A percentile compares a stretch with the other conserved stretches of the same genome.
Evolutionary conservation across 2,329 filamentous ascomycete genomes (phyloP).

Genomic region (Parastagonospora avenae): DNA sequence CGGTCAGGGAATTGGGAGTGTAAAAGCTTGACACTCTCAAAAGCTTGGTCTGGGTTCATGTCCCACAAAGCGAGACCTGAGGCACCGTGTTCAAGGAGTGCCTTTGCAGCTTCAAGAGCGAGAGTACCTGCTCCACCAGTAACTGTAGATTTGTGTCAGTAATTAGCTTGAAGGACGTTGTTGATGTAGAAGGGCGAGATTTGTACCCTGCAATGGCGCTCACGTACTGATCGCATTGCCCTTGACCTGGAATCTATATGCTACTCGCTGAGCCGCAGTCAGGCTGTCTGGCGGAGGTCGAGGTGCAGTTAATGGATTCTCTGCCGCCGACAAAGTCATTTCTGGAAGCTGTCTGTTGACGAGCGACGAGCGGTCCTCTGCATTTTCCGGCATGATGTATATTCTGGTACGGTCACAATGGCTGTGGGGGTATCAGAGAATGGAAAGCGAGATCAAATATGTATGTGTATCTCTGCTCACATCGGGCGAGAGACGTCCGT

Average conservation of each 20-base stretch:
- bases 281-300: constrained; percentile 50
- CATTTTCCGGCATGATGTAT: constrained; percentile 40
- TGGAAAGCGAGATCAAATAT: too few species aligned
- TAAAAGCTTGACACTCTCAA: constrained; percentile 54
- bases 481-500: too few species aligned
- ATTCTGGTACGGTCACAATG: too few species aligned
- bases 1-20: constrained; percentile 59
- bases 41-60: constrained; percentile 53
- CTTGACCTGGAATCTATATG: constrained; percentile 57
- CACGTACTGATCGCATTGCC: constrained; percentile 59
- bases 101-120: constrained; percentile 62
- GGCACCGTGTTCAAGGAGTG: constrained; percentile 72
- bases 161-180: neutral
- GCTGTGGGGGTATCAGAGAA: too few species aligned
- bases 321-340: constrained; percentile 56
- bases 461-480: too few species aligned
- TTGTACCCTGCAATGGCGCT: constrained; percentile 17
- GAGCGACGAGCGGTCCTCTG: constrained; percentile 51
- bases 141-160: constrained; percentile 45
- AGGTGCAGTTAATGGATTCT: constrained; percentile 52
- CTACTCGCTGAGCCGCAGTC: constrained; percentile 49
- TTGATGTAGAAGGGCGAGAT: neutral
- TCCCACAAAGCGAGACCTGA: constrained; percentile 66
- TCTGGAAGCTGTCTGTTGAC: constrained; percentile 52
- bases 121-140: constrained; percentile 71